Evolutionary conservation across 768 basidiomycete species (phyloP).

Genomic region (Hortiboletus campestris): DNA sequence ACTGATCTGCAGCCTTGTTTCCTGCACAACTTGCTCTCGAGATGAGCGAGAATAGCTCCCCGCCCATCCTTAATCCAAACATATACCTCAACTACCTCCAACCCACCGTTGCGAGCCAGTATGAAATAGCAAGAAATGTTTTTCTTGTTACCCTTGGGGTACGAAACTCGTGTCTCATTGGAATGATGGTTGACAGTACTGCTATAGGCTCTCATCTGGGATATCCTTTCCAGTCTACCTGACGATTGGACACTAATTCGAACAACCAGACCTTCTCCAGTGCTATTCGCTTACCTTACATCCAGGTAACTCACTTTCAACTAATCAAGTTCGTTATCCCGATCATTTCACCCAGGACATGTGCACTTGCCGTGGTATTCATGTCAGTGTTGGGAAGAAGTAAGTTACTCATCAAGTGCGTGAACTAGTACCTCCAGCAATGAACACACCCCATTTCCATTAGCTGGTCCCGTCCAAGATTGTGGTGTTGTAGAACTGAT

Average conservation of each 20-base stretch:
- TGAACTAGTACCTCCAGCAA: background rate
- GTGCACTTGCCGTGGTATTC: conserved; percentile 18
- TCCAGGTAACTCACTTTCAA: conserved; percentile 17
- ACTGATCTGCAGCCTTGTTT: background rate
- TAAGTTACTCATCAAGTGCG: conserved; percentile 1
- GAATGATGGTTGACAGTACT: background rate
- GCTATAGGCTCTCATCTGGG: conserved; percentile 24
- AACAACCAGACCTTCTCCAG: conserved; percentile 11
- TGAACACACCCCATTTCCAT: background rate
- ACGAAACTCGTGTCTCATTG: background rate
- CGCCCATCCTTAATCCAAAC: conserved; percentile 18
- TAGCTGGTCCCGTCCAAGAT: conserved; percentile 23
- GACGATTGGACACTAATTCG: conserved; percentile 19
- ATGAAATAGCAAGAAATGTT: conserved; percentile 18
- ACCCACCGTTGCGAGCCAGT: conserved; percentile 18
- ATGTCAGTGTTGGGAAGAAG: conserved; percentile 20
- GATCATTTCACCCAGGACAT: conserved; percentile 11
- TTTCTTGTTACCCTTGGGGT: conserved; percentile 23
- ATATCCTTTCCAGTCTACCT: conserved; percentile 25
- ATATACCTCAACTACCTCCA: conserved; percentile 28
- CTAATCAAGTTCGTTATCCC: background rate
- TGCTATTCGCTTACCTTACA: conserved; percentile 22
- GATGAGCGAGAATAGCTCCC: conserved; percentile 5
- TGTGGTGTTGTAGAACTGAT: conserved; percentile 21
- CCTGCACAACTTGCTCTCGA: background rate